phyloP scores from a whole-genome alignment of 176 grass and related monocot genomes.

The Saccharum officinarum region DNA sequence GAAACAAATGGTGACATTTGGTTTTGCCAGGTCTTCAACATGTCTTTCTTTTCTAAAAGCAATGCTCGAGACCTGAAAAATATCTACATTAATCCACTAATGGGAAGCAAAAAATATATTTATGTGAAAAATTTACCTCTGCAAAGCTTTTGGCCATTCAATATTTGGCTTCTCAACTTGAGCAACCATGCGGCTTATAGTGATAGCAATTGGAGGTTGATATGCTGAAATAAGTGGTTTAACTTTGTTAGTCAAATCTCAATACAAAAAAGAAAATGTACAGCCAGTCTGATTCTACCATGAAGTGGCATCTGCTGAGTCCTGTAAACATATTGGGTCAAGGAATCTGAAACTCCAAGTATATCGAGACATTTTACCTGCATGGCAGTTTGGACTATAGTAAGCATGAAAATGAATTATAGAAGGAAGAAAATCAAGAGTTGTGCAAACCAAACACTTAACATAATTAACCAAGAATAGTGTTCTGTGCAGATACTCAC shows the following conservation, averaged over 20 bases:
- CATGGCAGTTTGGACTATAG: conserved; percentile 28
- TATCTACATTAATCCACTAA: conserved; percentile 28
- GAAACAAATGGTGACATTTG: conserved; percentile 75
- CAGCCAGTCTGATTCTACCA: conserved; percentile 53
- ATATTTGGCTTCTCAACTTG: conserved; percentile 95
- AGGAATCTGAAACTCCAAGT: conserved; percentile 81
- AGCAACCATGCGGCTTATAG: conserved; percentile 78
- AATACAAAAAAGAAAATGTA: conserved; percentile 29
- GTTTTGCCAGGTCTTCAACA: conserved; percentile 80
- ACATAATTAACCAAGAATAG: neutral
- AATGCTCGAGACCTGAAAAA: conserved; percentile 62
- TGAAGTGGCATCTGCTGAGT: conserved; percentile 84
- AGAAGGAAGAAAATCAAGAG: conserved; percentile 1
- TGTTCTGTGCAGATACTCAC: conserved; percentile 46
- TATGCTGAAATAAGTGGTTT: conserved; percentile 63
- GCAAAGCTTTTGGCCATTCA: conserved; percentile 93
- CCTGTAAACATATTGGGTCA: conserved; percentile 72
- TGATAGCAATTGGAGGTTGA: conserved; percentile 80
- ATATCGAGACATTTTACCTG: conserved; percentile 88
- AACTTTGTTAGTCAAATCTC: conserved; percentile 40
- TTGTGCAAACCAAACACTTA: neutral
- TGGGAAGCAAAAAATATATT: neutral
- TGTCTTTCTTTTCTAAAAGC: conserved; percentile 86
- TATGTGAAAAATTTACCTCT: conserved; percentile 55
- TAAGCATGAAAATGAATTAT: conserved; percentile 19